phyloP scores from a whole-genome alignment of 306 rosid species.

The Aeschynomene evenia region DNA sequence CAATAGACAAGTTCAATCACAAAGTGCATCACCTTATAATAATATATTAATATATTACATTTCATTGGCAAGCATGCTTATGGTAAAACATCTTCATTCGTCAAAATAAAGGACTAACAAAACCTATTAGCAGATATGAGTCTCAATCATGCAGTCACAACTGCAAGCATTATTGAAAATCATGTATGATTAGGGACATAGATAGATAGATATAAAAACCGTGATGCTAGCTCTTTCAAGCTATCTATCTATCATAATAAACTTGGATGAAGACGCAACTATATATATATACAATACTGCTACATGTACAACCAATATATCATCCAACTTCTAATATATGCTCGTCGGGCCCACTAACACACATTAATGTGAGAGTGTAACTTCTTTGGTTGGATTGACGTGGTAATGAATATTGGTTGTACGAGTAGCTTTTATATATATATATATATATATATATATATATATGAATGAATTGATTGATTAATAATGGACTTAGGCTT shows the following conservation, averaged over 20 bases:
- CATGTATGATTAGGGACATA: no score
- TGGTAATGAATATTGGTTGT: no score
- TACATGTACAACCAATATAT: no score
- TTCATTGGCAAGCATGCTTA: conserved; percentile 38
- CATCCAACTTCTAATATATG: no score
- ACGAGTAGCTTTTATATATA: no score
- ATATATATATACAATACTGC: no score
- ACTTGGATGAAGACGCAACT: conserved; percentile 26
- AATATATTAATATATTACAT: not conserved
- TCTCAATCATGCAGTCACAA: conserved; percentile 16
- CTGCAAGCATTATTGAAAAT: conserved; percentile 20
- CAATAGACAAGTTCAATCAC: conserved; percentile 35
- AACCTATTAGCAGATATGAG: conserved; percentile 10
- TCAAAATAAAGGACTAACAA: not conserved
- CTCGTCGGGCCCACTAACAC: no score
- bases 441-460: no score
- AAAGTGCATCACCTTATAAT: conserved; percentile 14
- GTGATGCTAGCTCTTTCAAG: not conserved
- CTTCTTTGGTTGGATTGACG: no score
- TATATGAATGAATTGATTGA: no score
- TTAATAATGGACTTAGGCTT: conserved; percentile 17
- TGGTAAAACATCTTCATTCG: conserved; percentile 9
- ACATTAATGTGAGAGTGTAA: no score
- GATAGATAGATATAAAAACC: no score
- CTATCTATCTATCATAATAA: not conserved